These are phyloP conservation scores for Blastobotrys serpentis DNA, from an alignment of 1,139 yeast species.

Conservation along the genomic window DNA sequence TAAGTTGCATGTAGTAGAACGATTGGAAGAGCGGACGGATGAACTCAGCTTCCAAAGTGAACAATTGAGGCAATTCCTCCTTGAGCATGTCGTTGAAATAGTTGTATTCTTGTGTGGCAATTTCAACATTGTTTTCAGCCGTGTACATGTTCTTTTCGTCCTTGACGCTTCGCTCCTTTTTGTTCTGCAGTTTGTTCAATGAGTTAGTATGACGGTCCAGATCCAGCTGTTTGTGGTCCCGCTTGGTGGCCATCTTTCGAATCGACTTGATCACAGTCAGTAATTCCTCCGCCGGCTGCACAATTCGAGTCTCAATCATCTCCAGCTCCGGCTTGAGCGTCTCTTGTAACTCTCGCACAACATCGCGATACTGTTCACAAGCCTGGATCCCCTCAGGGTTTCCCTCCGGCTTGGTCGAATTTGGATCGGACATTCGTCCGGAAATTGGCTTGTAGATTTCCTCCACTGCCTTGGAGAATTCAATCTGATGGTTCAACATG, in stretches of 20 bases:
- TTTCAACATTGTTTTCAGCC: conserved; percentile 84
- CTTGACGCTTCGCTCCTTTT: conserved; percentile 78
- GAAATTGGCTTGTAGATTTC: conserved; percentile 95
- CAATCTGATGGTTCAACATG: conserved; percentile 89
- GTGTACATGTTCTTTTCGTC: conserved; percentile 88
- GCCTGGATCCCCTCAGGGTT: conserved; percentile 96
- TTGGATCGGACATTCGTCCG: conserved; percentile 88
- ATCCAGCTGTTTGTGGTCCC: conserved; percentile 94
- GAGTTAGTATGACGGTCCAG: conserved; percentile 79
- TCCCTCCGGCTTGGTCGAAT: conserved; percentile 80
- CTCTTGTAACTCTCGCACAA: conserved; percentile 80
- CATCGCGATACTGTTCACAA: conserved; percentile 83
- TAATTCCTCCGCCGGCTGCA: conserved; percentile 89
- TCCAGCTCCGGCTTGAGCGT: conserved; percentile 90
- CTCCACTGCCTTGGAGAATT: conserved; percentile 89
- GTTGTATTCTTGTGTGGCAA: conserved; percentile 94
- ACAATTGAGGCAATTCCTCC: conserved; percentile 81
- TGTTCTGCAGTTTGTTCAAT: conserved; percentile 69
- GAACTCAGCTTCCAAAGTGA: conserved; percentile 85
- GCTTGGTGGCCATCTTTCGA: conserved; percentile 89
- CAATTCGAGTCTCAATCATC: conserved; percentile 84
- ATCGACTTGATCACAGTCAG: conserved; percentile 76
- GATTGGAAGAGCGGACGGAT: conserved; percentile 91
- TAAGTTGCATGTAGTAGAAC: conserved; percentile 95
- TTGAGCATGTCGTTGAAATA: conserved; percentile 94